Base-by-base conservation (phyloP, 345 rosid species). In the Psidium friedrichsthalianum region DNA sequence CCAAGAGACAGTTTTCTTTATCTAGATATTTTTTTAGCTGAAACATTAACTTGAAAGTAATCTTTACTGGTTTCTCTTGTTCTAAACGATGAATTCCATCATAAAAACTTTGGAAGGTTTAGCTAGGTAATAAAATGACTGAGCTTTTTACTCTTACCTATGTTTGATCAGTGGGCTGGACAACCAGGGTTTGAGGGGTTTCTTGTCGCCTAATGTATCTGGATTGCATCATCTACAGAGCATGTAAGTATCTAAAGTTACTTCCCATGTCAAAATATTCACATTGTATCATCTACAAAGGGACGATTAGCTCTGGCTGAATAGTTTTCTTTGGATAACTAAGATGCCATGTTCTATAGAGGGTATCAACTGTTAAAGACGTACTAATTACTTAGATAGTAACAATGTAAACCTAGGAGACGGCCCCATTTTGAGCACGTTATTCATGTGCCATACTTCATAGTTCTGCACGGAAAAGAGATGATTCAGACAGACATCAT, bases 161-260 rank as follows among this genome's bases (percentile, higher is more conserved):
- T 87, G 83, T 69, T 42, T 86, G 87, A 52, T 87, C 93, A 98
- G 99, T 87, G 95, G 87, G 87, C 98, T 98, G 88, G 94, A 90
- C 91, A 98, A 90, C 88, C 99, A 98, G 90, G 99, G 95, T 83
- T 90, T 96, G 87, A 93, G 93, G 90, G 99, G 99, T 85, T 93
- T 86, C 91, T 87, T 98, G 90, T 97, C 97, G 36, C 89, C 86
- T 54, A 98, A 92, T 89, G 91, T 98, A 86, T 94, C 96, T 84
- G 91, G 88, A 84, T 91, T 98, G 64, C 91, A 57, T 78, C 94
- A 94, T 90, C 95, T 98, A 69, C 98, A 91, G 87, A 95, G 91
- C 95, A 90, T 98, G 99, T 95, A 93, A 95, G 97, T 87, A 64
- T 59, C 84, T 85, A 47, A 51, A 6, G 13, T 29, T 36, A 25